These are phyloP conservation scores for Penicillium vulpinum DNA, from an alignment of 2,329 filamentous ascomycete species.

Conservation along the genomic window DNA sequence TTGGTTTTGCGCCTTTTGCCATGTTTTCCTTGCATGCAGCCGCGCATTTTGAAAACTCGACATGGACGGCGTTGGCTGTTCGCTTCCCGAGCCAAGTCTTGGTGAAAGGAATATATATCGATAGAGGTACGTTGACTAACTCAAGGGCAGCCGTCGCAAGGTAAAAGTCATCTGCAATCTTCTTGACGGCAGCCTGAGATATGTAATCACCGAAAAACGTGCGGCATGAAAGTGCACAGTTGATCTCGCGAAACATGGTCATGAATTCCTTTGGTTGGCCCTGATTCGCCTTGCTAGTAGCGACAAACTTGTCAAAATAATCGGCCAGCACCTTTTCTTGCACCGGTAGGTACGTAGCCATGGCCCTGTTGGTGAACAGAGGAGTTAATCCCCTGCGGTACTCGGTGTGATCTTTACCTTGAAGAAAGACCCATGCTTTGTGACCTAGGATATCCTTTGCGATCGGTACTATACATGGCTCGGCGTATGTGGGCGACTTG, in stretches of 20 bases:
- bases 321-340: slow-evolving; percentile 81
- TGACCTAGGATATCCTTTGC: slow-evolving; percentile 82
- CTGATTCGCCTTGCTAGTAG: slow-evolving; percentile 65
- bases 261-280: slow-evolving; percentile 77
- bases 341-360: slow-evolving; percentile 80
- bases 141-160: slow-evolving; percentile 86
- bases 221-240: slow-evolving; percentile 83
- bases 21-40: slow-evolving; percentile 83
- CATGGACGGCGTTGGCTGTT: slow-evolving; percentile 78
- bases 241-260: slow-evolving; percentile 80
- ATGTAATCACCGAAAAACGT: slow-evolving; percentile 92
- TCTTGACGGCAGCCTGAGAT: slow-evolving; percentile 78
- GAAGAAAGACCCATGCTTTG: slow-evolving; percentile 89
- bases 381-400: slow-evolving; percentile 88
- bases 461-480: slow-evolving; percentile 85
- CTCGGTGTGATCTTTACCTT: slow-evolving; percentile 83
- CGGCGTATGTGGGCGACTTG: slow-evolving; percentile 81
- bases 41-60: slow-evolving; percentile 79
- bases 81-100: slow-evolving; percentile 91
- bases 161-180: slow-evolving; percentile 89
- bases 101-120: slow-evolving; percentile 80
- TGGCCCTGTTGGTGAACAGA: slow-evolving; percentile 80
- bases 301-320: slow-evolving; percentile 74
- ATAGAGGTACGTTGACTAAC: slow-evolving; percentile 80
- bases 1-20: slow-evolving; percentile 72